Base-by-base conservation (phyloP, 129 eudicot species). In the Flaveria ramosissima region DNA sequence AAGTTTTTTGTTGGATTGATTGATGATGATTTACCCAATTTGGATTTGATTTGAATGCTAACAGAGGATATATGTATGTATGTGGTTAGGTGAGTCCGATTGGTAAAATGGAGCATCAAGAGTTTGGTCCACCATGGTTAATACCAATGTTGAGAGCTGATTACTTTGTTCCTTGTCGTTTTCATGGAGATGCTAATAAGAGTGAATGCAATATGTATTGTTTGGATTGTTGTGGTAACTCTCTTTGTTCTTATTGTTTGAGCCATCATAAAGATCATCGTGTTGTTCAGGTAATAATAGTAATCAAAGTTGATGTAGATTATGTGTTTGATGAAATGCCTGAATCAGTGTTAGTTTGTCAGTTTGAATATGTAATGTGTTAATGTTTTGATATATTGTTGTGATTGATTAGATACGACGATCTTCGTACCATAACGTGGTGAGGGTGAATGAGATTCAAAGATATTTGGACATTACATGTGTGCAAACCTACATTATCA, bases 401-500 rank as follows among this genome's bases (percentile, higher is more conserved):
- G 73, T 53, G 52, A 2, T 65, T 72, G 41, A 72, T 55, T 45
- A 87, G 92, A 73, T 87, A 69, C 59, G 92, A 59, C 27, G 89
- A 77, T 87, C 90, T 45, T 82, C 89, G 0, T 87, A 84, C 71
- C 89, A 84, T 80, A 84, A 87, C 80, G 92, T 84, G 84, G 92
- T 87, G 69, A 84, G 89, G 79, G 92, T 83, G 51, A 84, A 77
- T 48, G 92, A 87, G 71, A 87, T 87, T 32, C 86, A 84, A 68
- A 84, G 77, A 72, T 75, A 67, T 82, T 65, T 87, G 26, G 92
- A 87, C 71, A 87, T 87, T 71, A 59, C 89, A 9, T 80, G 87
- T 36, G 88, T 87, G n/a, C 92, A 87, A 68, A 84, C 92, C 9
- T 87, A 87, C 81, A 83, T 87, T 46, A 84, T 87, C 60, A 87